Evolutionary conservation across 2,329 filamentous ascomycete species (phyloP).

Genomic region (Grosmannia huntii): DNA sequence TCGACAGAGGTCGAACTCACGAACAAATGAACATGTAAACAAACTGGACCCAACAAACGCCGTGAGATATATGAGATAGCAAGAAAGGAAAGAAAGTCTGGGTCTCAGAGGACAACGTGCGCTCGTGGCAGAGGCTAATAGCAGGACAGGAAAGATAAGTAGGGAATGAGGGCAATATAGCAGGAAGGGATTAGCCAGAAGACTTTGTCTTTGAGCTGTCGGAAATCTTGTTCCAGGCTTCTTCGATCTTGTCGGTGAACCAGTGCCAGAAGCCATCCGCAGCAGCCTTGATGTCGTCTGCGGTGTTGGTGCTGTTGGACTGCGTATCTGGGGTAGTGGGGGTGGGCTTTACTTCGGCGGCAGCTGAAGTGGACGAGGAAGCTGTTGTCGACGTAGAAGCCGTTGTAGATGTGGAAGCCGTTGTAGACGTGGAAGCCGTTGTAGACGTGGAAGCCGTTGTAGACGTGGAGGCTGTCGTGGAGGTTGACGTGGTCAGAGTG

Average conservation of each 20-base stretch:
- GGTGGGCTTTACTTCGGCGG: not conserved
- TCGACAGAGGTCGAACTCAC: not conserved
- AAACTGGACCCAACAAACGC: not conserved
- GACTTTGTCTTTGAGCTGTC: not conserved
- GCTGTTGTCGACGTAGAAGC: too few relatives aligned
- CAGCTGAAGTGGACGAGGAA: not conserved
- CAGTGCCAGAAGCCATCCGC: conserved; percentile 33
- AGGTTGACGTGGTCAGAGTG: conserved; percentile 10
- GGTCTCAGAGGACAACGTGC: not conserved
- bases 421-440: not conserved
- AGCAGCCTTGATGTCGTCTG: conserved; percentile 5
- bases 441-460: not conserved
- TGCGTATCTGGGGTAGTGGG: not conserved
- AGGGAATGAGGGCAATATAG: not conserved
- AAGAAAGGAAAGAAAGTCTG: not conserved
- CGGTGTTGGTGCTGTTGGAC: not conserved
- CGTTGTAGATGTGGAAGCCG: too few relatives aligned
- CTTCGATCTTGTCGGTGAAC: conserved; percentile 33
- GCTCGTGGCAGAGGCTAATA: not conserved
- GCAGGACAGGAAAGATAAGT: not conserved
- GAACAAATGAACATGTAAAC: not conserved
- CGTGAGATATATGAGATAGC: not conserved
- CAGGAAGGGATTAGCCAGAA: not conserved
- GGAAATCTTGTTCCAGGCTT: conserved; percentile 32
- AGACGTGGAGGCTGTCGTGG: not conserved